These are phyloP conservation scores for Alternaria triticina DNA, from an alignment of 2,329 filamentous ascomycete species.

Conservation along the genomic window DNA sequence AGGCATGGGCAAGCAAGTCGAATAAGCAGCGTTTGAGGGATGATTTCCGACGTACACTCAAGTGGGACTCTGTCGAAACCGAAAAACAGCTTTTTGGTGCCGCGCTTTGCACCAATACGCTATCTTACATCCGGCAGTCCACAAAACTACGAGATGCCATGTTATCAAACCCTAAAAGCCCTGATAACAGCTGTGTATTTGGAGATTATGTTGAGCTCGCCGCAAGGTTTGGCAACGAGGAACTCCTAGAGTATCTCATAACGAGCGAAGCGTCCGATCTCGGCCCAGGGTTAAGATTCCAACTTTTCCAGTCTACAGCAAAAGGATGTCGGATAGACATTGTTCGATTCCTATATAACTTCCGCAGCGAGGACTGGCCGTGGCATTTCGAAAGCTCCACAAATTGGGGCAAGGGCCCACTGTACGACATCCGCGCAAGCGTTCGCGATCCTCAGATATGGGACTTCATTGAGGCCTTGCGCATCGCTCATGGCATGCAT, in stretches of 20 bases:
- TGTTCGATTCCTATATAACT: background rate
- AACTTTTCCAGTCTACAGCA: accelerated
- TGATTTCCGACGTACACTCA: too few species aligned
- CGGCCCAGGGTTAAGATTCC: accelerated
- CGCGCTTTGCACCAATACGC: background rate
- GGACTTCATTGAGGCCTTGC: too few species aligned
- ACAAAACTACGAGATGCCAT: background rate
- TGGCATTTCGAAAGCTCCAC: too few species aligned
- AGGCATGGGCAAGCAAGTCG: too few species aligned
- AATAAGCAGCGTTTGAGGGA: too few species aligned
- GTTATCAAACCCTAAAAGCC: accelerated
- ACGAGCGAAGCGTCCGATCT: accelerated
- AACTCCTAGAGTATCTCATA: background rate
- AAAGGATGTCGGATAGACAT: background rate
- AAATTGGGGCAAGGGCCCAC: too few species aligned
- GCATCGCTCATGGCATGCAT: too few species aligned
- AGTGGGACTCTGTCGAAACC: accelerated
- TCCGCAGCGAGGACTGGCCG: too few species aligned
- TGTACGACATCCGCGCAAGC: too few species aligned
- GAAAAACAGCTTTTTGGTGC: background rate
- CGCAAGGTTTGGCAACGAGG: background rate
- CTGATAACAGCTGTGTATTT: background rate
- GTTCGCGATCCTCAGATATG: too few species aligned
- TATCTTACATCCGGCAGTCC: background rate
- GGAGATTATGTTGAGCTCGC: background rate